Percentiles rank a stretch among this genome's conserved stretches.
phyloP scores from a whole-genome alignment of 179 eudicot genomes.

The Silene coronaria region DNA sequence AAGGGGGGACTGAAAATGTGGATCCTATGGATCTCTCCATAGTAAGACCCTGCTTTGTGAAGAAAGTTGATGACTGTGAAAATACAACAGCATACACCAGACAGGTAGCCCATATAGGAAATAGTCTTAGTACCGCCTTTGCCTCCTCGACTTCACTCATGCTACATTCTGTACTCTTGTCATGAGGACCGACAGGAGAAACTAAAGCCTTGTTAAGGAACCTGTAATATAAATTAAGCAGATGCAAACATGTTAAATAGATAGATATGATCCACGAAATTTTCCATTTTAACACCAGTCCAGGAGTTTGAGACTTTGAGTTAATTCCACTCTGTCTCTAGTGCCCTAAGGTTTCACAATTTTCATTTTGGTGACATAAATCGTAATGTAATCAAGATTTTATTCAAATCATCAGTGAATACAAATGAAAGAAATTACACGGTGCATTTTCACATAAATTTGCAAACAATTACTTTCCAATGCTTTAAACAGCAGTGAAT shows the following conservation, averaged over 20 bases:
- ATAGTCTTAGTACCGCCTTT: slow-evolving; percentile 49
- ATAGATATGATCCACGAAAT: neutral
- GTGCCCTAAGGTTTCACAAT: neutral
- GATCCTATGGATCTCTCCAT: slow-evolving; percentile 53
- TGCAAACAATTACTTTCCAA: neutral
- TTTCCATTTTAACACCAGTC: neutral
- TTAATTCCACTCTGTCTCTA: neutral
- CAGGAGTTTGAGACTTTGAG: neutral
- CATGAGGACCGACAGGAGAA: slow-evolving; percentile 26
- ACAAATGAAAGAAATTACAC: neutral
- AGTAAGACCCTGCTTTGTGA: slow-evolving; percentile 68
- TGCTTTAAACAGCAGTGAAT: neutral
- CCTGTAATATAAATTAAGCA: slow-evolving; percentile 25
- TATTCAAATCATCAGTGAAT: neutral
- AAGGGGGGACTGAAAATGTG: slow-evolving; percentile 50
- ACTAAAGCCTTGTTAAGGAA: slow-evolving; percentile 62
- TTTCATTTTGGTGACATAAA: slow-evolving; percentile 4
- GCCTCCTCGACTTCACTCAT: slow-evolving; percentile 51
- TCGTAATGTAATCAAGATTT: neutral
- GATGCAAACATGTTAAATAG: neutral
- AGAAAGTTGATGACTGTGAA: slow-evolving; percentile 57
- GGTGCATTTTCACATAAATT: neutral
- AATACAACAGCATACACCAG: slow-evolving; percentile 49
- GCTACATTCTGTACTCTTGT: slow-evolving; percentile 34
- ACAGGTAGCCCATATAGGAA: slow-evolving; percentile 59